Evolutionary conservation across 148 eudicot genomes (phyloP).

Genomic region (Fagopyrum homotropicum): DNA sequence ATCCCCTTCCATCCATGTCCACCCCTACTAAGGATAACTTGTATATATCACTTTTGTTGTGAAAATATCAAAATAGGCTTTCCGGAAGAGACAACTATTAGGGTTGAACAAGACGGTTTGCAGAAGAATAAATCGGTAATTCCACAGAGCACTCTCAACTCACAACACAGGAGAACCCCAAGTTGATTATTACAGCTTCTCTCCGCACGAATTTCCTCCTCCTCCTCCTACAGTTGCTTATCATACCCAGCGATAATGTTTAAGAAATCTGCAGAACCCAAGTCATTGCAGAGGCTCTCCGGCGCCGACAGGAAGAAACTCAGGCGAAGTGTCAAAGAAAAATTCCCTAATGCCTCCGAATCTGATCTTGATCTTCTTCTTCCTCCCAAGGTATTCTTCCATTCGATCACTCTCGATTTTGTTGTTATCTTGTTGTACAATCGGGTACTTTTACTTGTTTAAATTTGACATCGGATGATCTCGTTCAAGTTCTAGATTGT

Average conservation of each 20-base stretch:
- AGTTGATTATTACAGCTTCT: no score
- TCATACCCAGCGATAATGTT: constrained; percentile 37
- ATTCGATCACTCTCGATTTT: neutral
- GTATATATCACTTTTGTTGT: no score
- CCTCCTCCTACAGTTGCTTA: no score
- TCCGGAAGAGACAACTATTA: no score
- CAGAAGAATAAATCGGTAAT: no score
- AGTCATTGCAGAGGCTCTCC: constrained; percentile 72
- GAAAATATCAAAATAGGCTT: no score
- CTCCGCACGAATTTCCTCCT: no score
- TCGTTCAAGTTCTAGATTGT: neutral
- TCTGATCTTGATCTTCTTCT: constrained; percentile 53
- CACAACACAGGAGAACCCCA: no score
- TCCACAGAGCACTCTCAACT: no score
- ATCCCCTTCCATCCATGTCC: no score
- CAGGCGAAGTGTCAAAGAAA: constrained; percentile 53
- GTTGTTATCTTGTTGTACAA: neutral
- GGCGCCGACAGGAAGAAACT: constrained; percentile 93
- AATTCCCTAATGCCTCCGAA: constrained; percentile 60
- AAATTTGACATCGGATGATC: neutral
- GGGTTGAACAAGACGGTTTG: no score
- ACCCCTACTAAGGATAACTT: no score
- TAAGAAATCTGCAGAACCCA: constrained; percentile 71
- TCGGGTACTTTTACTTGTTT: neutral
- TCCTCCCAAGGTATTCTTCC: constrained; percentile 62